A percentile compares a stretch with the other conserved stretches of the same genome.
Evolutionary conservation across 176 grass and related monocot species (phyloP).

Genomic region (Pontederia crassipes): DNA sequence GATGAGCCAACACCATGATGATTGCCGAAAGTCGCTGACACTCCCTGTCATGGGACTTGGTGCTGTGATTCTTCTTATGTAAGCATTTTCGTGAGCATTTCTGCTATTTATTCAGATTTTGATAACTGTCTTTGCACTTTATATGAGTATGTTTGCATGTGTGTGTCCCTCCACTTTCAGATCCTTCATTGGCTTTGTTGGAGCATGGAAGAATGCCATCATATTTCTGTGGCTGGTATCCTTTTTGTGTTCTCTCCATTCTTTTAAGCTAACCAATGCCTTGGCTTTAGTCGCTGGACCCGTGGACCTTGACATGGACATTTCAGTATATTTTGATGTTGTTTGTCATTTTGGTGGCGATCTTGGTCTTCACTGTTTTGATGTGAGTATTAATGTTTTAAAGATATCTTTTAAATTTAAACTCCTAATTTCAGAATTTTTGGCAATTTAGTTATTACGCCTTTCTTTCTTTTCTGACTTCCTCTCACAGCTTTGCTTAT

Average conservation of each 20-base stretch:
- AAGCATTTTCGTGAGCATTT: conserved; percentile 16
- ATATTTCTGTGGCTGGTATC: conserved; percentile 94
- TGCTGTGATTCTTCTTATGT: conserved; percentile 79
- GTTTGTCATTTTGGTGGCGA: conserved; percentile 74
- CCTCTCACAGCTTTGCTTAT: no score
- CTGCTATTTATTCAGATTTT: neutral
- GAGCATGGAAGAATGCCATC: conserved; percentile 77
- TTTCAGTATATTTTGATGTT: conserved; percentile 77
- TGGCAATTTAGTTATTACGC: neutral
- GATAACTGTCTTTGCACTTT: neutral
- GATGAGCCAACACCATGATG: conserved; percentile 86
- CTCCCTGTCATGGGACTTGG: conserved; percentile 84
- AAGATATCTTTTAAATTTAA: neutral
- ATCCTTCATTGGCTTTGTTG: conserved; percentile 79
- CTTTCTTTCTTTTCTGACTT: neutral
- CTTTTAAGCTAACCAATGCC: neutral
- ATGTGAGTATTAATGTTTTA: conserved; percentile 46
- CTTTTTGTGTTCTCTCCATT: conserved; percentile 23
- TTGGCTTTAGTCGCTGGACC: conserved; percentile 8
- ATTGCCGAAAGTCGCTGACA: conserved; percentile 69
- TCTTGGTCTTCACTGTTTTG: conserved; percentile 89
- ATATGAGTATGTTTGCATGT: neutral
- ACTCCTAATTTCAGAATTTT: neutral
- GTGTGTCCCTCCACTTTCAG: conserved; percentile 30
- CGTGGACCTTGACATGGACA: conserved; percentile 47